Base-by-base conservation (phyloP, 2,329 filamentous ascomycete species). In the Parastagonospora nodorum region DNA sequence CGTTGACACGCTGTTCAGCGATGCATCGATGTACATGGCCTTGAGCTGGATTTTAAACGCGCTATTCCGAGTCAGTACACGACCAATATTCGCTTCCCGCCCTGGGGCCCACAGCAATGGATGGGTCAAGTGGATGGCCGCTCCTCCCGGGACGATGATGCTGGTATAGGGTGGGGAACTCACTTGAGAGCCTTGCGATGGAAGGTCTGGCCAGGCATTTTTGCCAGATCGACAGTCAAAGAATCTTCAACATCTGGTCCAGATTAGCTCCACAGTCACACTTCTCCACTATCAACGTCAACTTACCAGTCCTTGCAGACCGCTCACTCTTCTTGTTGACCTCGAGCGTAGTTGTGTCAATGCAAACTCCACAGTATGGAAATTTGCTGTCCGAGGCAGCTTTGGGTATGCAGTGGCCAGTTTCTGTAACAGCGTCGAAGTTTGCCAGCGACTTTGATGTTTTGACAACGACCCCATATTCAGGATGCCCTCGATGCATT, bases 41-140 rank as follows among this genome's bases (percentile, higher is more conserved):
- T 94, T 89, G 44, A 92, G 87, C 69, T 96, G 90, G 45, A 94
- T 85, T 71, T 92, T 92, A 78, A 97, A 91, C 3, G 85, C 77
- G 64, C 77, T 79, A 53, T 53, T 61, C 48, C 51, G 8, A 29
- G 51, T 66, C 45, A 62, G 57, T 47, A 44, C 32, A 61, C 37
- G 42, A 30, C 55, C 47, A 37, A 37, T 24, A 40, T 32, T 37
- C 37, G 19, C 40, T 48, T 35, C 40, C 35, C 32, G 32, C n/a
- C 37, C 24, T 49, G 39, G 33, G 33, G 37, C 19, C 38, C 39
- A 32, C 38, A 45, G 15, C 44, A 30, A 35, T 39, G 35, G n/a
- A 42, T 50, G 2, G 16, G 8, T 36, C 19, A 41, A 46, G 57
- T 58, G 45, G 52, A 15, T 38, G 46, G 39, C 31, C 32, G 12